phyloP scores from a whole-genome alignment of 129 eudicot species.

The Flaveria ramosissima region DNA sequence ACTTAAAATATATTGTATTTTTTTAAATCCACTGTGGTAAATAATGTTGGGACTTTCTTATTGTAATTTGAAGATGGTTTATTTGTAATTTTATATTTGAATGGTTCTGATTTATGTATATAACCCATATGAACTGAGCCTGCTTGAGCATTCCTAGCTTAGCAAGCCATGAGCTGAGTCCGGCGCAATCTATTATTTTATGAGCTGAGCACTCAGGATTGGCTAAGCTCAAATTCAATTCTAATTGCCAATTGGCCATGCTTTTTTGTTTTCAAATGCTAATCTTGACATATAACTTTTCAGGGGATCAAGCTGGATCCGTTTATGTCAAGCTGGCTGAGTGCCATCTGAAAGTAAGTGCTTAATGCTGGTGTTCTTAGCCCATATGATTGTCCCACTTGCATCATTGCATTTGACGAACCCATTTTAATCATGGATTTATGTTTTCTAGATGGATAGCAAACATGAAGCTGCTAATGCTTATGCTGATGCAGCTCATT shows the following conservation, averaged over 20 bases:
- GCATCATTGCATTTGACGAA: background rate
- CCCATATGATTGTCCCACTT: conserved; percentile 10
- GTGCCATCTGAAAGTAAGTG: conserved; percentile 76
- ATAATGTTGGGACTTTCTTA: background rate
- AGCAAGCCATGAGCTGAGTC: conserved; percentile 22
- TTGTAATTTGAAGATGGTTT: background rate
- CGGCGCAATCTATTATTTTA: background rate
- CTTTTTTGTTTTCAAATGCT: conserved; percentile 20
- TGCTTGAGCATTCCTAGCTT: conserved; percentile 16
- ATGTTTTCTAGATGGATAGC: conserved; percentile 74
- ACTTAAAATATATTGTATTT: background rate
- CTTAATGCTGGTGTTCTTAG: conserved; percentile 11
- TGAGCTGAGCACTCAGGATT: conserved; percentile 9
- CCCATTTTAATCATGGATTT: conserved; percentile 19
- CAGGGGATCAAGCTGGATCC: conserved; percentile 99
- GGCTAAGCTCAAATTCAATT: conserved; percentile 18
- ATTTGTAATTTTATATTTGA: background rate
- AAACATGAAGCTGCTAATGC: conserved; percentile 97
- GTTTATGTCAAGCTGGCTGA: conserved; percentile 79
- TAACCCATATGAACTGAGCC: conserved; percentile 13
- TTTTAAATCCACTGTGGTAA: background rate
- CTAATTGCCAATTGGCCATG: background rate
- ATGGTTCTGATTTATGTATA: conserved; percentile 5
- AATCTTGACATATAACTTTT: conserved; percentile 24
- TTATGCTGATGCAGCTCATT: conserved; percentile 83